A percentile compares a stretch with the other conserved stretches of the same genome.
Conservation (phyloP, 441 rosid species). For the Erodium chrysanthum region DNA sequence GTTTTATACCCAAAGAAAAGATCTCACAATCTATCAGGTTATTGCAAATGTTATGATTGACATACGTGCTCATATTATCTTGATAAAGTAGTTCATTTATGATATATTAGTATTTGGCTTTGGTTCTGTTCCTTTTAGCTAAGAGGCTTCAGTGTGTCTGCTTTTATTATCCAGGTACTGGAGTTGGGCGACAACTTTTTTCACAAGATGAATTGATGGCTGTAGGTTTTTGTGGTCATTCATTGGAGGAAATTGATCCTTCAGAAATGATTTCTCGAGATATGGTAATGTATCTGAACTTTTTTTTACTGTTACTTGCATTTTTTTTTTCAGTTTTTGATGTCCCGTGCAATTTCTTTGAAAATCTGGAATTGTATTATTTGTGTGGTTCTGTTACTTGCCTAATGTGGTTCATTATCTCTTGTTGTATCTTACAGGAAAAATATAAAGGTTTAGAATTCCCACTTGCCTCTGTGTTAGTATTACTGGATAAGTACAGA, state of each 20-base stretch:
- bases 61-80: neutral
- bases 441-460: constrained; percentile 17
- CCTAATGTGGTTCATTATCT: constrained; percentile 2
- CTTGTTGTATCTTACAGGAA: constrained; percentile 14
- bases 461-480: constrained; percentile 32
- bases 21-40: constrained; percentile 28
- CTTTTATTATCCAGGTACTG: constrained; percentile 25
- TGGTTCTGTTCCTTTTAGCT: constrained; percentile 3
- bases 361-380: neutral
- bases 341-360: neutral
- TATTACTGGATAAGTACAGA: constrained; percentile 30
- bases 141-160: neutral
- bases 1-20: constrained; percentile 19
- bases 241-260: constrained; percentile 31
- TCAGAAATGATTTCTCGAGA: constrained; percentile 14
- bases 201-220: constrained; percentile 36
- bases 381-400: constrained; percentile 1
- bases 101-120: neutral
- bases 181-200: constrained; percentile 30
- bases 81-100: neutral
- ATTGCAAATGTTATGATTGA: constrained; percentile 13
- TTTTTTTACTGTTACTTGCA: neutral
- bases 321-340: neutral
- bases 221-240: constrained; percentile 28
- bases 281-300: constrained; percentile 22